These are phyloP conservation scores for Lichtheimia ramosa DNA, from an alignment of 371 early-diverging fungal species.

Conservation along the genomic window DNA sequence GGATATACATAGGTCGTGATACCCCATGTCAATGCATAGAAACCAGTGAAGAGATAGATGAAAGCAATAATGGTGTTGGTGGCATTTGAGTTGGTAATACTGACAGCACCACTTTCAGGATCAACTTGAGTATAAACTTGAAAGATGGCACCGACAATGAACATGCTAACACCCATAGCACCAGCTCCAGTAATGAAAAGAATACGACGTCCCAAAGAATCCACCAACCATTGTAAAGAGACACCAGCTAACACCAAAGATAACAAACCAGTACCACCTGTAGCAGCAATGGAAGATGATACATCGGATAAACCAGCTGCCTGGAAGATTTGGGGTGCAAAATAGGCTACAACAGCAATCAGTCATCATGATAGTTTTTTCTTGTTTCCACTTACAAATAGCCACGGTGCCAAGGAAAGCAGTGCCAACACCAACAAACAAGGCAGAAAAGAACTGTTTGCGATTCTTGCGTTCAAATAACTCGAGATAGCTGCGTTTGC, in stretches of 20 bases:
- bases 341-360: conserved; percentile 15
- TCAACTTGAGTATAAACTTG: conserved; percentile 28
- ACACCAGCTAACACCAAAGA: conserved; percentile 41
- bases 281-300: conserved; percentile 35
- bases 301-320: conserved; percentile 35
- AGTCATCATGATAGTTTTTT: too few species aligned
- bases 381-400: conserved; percentile 25
- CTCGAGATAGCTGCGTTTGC: conserved; percentile 39
- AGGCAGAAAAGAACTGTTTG: conserved; percentile 38
- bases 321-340: conserved; percentile 40
- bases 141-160: conserved; percentile 44
- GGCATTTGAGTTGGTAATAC: conserved; percentile 25
- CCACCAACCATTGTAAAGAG: conserved; percentile 60
- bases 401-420: conserved; percentile 67
- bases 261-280: conserved; percentile 39
- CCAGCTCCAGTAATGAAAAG: conserved; percentile 43
- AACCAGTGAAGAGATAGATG: conserved; percentile 46
- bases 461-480: conserved; percentile 38
- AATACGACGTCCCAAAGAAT: conserved; percentile 42
- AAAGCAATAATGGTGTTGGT: conserved; percentile 41
- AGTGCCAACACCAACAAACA: conserved; percentile 57
- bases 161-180: conserved; percentile 44
- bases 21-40: conserved; percentile 63
- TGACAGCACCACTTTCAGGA: conserved; percentile 25
- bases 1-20: conserved; percentile 67